Percentiles rank a stretch among this genome's conserved stretches.
phyloP scores from a whole-genome alignment of 768 basidiomycete species.

The Neoboletus brunneissimus region DNA sequence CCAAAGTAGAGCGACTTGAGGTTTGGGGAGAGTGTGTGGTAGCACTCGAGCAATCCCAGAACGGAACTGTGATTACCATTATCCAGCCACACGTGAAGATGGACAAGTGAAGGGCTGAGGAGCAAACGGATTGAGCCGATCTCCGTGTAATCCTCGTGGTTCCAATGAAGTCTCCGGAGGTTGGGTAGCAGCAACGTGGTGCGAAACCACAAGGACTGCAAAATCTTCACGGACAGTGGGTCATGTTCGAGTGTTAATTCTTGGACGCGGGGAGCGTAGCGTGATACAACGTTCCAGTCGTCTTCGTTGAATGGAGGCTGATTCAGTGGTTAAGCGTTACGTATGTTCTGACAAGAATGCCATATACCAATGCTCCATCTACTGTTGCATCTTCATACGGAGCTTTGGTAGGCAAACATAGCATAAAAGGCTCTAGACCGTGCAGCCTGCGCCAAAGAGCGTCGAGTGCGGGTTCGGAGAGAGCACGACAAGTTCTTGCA shows the following conservation, averaged over 20 bases:
- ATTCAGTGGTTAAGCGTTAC: not conserved
- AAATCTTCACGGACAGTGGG: not conserved
- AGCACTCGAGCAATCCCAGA: conserved; percentile 3
- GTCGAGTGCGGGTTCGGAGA: conserved; percentile 17
- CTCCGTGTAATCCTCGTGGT: not conserved
- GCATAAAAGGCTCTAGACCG: conserved; percentile 4
- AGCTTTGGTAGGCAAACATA: conserved; percentile 1
- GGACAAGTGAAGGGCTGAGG: conserved; percentile 8
- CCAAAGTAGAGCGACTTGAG: conserved; percentile 2
- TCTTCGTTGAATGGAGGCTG: conserved; percentile 5
- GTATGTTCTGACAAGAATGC: not conserved
- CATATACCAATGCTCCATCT: not conserved
- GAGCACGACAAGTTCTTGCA: conserved; percentile 12
- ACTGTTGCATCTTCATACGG: not conserved
- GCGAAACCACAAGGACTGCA: conserved; percentile 1
- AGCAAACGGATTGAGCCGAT: conserved; percentile 3
- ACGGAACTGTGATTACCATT: not conserved
- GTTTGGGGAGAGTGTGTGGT: conserved; percentile 4
- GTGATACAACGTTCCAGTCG: conserved; percentile 1
- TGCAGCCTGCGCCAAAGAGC: conserved; percentile 13
- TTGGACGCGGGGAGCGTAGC: conserved; percentile 7
- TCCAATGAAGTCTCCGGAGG: conserved; percentile 1
- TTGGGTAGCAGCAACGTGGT: conserved; percentile 10
- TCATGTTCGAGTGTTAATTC: not conserved
- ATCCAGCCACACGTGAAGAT: not conserved